Base-by-base conservation (phyloP, 139 green algal genomes). In the Chlorella sp. region DNA sequence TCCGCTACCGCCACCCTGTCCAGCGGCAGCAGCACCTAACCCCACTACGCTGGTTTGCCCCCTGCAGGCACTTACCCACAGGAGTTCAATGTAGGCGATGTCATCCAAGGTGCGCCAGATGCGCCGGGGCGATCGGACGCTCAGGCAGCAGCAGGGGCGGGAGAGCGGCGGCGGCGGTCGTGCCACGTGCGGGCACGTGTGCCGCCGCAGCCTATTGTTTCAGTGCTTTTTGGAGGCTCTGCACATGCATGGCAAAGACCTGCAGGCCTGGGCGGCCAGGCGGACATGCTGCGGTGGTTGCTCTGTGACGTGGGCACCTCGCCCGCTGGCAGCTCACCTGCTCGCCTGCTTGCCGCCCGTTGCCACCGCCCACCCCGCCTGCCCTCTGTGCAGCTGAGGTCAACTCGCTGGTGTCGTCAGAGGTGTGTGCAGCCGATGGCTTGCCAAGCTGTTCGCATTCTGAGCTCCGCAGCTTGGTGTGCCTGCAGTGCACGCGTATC, bases 331-430 rank as follows among this genome's bases (percentile, higher is more conserved):
- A 24, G 71, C 30, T 40, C 9, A 22, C 12, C 81, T 53, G 57
- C 81, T 32, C 14, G 32, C 22, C 83, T 28, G 60, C 19, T 22
- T 66, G 60, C 28, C 21, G 42, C 32, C 2, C 12, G 30, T 22
- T 30, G 36, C 37, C 37, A 60, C 76, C 42, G 24, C 60, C 60
- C 32, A 9, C 53, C 76, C 28, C 12, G 30, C 40, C 32, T 81
- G 34, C 61, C 39, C 12, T 69, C 0, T 37, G 3, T 91, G 91
- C 93, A 95, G 93, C 91, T n/a, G 93, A 95, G 40, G 96, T 97
- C 0, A 99, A 98, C 90, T 98, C 96, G 0, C 81, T 99, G 36
- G 97, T 95, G 2, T 98, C 96, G 5, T 96, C 95, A 79, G 96
- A 98, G 48, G 98, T 97, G 81, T 95, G 53, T 86, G 71, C 71